Evolutionary conservation across 164 flowering plant species (phyloP), one percentile per base, ranked within the genome.

Genomic region (Kalanchoe fedtschenkoi): DNA sequence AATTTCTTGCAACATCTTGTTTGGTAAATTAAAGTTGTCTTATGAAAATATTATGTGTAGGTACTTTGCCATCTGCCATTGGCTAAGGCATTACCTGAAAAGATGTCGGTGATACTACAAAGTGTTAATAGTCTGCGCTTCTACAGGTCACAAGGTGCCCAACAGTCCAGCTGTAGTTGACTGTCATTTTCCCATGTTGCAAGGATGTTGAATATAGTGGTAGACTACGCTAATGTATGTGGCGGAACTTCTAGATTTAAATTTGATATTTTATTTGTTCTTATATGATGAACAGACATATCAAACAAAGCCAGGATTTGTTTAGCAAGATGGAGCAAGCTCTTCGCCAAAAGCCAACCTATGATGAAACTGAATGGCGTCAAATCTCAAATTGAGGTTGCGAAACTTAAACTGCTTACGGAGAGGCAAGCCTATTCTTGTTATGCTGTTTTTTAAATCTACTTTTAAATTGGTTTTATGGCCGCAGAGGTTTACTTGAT

Each of bases 231-330:
- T 47, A 47, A 34, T 10, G 58, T 43, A 10, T 37, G 57, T 60
- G 55, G 17, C 42, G 22, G 16, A 42, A 16, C 43, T 5, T 55
- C 13, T 17, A 30, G 53, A 24, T 55, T 65, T 7, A 24, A 13
- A 19, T 65, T 44, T 54, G 15, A 38, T 44, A 28, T 13, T 39
- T 32, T 3, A 60, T 28, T 26, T 51, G 1, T 75, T 83, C 80
- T 72, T 79, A 76, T 79, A 85, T 93, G 83, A 81, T 84, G 89
- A 87, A 84, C 97, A 95, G 99, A 87, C 78, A 74, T 93, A 72
- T 91, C 99, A 74, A 86, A 89, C 88, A 95, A 96, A 88, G 95
- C 99, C 72, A 91, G 82, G 70, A 70, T 72, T 71, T 70, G 88
- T 66, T 66, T 95, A 68, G 68, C 97, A 43, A 83, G 79, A 70